Evolutionary conservation across 768 basidiomycete genomes (phyloP).

Genomic region (Russula lepida): DNA sequence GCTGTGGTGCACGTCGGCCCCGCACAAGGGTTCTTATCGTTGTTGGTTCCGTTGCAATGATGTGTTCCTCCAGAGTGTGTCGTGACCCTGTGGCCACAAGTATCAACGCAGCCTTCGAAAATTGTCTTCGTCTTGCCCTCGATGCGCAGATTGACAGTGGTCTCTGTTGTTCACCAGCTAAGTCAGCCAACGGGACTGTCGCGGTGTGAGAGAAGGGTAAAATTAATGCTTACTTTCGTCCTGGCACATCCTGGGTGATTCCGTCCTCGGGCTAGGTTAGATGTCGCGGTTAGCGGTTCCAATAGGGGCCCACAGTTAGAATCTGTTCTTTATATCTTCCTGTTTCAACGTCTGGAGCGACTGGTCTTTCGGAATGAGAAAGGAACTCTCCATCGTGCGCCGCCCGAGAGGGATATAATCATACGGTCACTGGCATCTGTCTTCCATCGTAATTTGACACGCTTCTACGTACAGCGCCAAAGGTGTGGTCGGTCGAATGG

Average conservation of each 20-base stretch:
- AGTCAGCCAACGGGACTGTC: not conserved
- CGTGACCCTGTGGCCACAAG: conserved; percentile 24
- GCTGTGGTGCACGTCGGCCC: conserved; percentile 39
- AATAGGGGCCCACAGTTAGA: not conserved
- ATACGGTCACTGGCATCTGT: not conserved
- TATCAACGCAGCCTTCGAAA: not conserved
- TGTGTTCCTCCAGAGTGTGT: conserved; percentile 32
- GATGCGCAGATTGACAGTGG: not conserved
- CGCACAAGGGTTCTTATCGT: conserved; percentile 27
- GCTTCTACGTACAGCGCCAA: not conserved
- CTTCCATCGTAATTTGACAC: not conserved
- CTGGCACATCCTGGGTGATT: not conserved
- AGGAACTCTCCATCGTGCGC: not conserved
- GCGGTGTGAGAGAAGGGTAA: not conserved
- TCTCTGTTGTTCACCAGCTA: not conserved
- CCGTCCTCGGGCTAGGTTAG: not conserved
- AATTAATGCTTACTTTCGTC: not conserved
- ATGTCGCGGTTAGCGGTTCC: not conserved
- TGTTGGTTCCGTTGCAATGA: conserved; percentile 40
- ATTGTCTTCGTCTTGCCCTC: not conserved
- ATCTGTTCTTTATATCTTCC: not conserved
- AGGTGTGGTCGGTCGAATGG: not conserved
- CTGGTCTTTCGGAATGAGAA: not conserved
- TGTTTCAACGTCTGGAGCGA: not conserved
- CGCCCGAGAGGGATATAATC: not conserved